Percentiles rank a stretch among this genome's conserved stretches.
phyloP scores from a whole-genome alignment of 176 grass and related monocot genomes.

The Zea luxurians region DNA sequence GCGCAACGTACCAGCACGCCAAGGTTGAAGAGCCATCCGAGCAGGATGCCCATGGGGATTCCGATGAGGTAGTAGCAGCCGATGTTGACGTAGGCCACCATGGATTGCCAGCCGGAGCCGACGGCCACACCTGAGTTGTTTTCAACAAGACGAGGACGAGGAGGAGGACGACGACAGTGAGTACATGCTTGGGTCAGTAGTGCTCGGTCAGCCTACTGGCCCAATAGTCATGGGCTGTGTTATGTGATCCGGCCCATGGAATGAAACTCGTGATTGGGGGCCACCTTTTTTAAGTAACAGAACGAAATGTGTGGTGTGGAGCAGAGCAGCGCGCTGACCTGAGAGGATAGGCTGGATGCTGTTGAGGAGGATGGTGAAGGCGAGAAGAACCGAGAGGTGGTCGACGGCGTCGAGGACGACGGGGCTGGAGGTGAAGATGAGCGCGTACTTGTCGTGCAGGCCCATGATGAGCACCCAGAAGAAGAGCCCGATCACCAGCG shows the following conservation, averaged over 20 bases:
- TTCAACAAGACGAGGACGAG: neutral
- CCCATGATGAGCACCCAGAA: constrained; percentile 75
- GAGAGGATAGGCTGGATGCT: constrained; percentile 91
- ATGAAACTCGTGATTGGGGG: neutral
- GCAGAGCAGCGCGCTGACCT: too few species aligned
- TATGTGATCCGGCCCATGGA: too few species aligned
- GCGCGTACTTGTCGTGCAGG: constrained; percentile 73
- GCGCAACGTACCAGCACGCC: constrained; percentile 61
- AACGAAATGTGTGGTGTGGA: too few species aligned
- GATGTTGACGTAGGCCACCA: constrained; percentile 91
- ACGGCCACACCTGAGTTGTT: constrained; percentile 70
- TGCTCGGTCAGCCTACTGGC: too few species aligned
- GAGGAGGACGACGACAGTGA: neutral
- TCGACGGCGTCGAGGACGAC: constrained; percentile 74
- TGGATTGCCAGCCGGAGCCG: constrained; percentile 84
- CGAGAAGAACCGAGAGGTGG: constrained; percentile 63
- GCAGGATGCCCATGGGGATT: constrained; percentile 68
- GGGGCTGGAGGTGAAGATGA: constrained; percentile 80
- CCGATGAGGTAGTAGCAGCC: constrained; percentile 85
- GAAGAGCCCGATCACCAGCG: constrained; percentile 81
- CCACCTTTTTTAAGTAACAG: too few species aligned
- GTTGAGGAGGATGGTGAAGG: constrained; percentile 88
- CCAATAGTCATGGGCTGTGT: neutral
- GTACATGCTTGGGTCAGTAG: too few species aligned
- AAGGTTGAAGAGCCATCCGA: constrained; percentile 85